Evolutionary conservation across 176 grass and related monocot genomes (phyloP).

Genomic region (Avena insularis): DNA sequence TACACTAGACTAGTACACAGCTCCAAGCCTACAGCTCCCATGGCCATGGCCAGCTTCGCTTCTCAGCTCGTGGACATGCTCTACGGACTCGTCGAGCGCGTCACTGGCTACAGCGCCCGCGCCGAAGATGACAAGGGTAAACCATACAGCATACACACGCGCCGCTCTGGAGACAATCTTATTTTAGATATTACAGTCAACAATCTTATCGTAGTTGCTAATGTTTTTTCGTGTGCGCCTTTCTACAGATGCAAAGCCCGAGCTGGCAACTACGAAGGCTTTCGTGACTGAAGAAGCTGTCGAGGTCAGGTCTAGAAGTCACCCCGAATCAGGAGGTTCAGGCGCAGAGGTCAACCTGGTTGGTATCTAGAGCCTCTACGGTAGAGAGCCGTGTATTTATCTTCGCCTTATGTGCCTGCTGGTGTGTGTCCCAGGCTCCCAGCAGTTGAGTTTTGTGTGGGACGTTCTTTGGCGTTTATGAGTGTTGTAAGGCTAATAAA

Average conservation of each 20-base stretch:
- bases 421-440: not conserved
- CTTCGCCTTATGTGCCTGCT: not conserved
- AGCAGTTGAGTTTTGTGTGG: not conserved
- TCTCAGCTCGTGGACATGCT: conserved; percentile 48
- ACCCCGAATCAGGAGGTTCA: not conserved
- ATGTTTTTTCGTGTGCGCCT: not conserved
- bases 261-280: not conserved
- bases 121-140: conserved; percentile 1
- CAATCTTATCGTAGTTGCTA: not conserved
- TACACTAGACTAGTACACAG: not conserved
- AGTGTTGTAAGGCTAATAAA: not conserved
- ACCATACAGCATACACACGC: not conserved
- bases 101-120: conserved; percentile 27
- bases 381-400: not conserved
- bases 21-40: not conserved
- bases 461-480: not conserved
- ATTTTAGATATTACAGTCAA: not conserved
- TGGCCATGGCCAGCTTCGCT: conserved; percentile 58
- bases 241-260: conserved; percentile 20
- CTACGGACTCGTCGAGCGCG: conserved; percentile 39
- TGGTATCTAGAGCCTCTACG: not conserved
- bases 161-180: not conserved
- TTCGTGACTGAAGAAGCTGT: not conserved
- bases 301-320: not conserved
- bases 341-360: not conserved